Base-by-base conservation (phyloP, 768 basidiomycete species). In the Collybia mongolica region DNA sequence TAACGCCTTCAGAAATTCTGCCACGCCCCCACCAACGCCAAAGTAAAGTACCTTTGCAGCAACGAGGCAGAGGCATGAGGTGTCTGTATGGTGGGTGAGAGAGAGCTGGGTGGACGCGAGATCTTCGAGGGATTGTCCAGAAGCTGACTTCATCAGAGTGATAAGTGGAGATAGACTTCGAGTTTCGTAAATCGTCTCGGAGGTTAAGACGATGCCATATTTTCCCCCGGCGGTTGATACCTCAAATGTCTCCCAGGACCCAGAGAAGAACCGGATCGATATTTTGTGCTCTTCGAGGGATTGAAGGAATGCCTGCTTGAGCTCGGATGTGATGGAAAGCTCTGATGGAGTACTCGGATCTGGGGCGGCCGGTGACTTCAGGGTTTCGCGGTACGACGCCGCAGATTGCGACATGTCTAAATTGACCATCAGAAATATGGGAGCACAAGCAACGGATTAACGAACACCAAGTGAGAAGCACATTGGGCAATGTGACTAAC, bases 21-120 rank as follows among this genome's bases (percentile, higher is more conserved):
- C 66, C 22, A 95, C 71, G 6, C 94, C 91, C 0, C 96, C 95
- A 1, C 94, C 95, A 3, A 98, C 93, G 6, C 96, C 96, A 65
- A 98, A 98, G 64, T 98, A 98, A 17, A 98, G 67, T 12, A 93
- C 79, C 66, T 98, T 98, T 1, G 90, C 91, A 2, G 93, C 94
- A 2, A 97, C 87, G 7, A 97, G 79, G 57, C 87, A 91, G 5
- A 75, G 39, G 54, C 64, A 67, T 14, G 52, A 32, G 14, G 40
- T 12, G 5, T 32, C 7, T 40, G 22, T 20, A 9, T 32, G 7
- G 6, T 46, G 18, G 19, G 22, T 36, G 11, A 44, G 38, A n/a
- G 51, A 38, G 8, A 45, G 37, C 39, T 23, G 9, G 17, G 48
- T 39, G 0, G 46, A 8, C 8, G 39, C 23, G 12, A 43, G 35